A percentile compares a stretch with the other conserved stretches of the same genome.
Conservation (phyloP, 2,329 filamentous ascomycete species). For the Zymoseptoria crescenta region DNA sequence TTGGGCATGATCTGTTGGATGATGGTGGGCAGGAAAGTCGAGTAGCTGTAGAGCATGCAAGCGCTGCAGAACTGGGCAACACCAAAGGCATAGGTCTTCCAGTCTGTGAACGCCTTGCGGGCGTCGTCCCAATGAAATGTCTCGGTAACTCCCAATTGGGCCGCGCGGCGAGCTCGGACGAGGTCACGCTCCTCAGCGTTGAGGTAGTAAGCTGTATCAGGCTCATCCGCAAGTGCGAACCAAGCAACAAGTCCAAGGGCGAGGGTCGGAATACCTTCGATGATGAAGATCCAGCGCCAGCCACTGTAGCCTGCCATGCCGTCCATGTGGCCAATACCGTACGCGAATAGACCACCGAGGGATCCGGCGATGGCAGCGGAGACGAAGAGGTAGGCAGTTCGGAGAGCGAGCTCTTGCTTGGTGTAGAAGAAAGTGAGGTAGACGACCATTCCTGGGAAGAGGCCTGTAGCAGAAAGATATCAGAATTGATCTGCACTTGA, state of each 20-base stretch:
- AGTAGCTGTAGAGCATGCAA: slow-evolving; percentile 71
- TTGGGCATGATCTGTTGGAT: slow-evolving; percentile 57
- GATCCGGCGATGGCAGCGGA: slow-evolving; percentile 42
- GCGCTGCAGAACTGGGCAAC: slow-evolving; percentile 64
- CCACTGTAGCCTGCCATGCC: slow-evolving; percentile 54
- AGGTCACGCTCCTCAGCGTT: slow-evolving; percentile 52
- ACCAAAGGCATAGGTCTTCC: slow-evolving; percentile 67
- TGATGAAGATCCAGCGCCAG: slow-evolving; percentile 63
- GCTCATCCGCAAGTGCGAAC: slow-evolving; percentile 54
- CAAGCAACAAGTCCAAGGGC: slow-evolving; percentile 33
- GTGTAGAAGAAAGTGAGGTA: slow-evolving; percentile 43
- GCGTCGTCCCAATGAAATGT: slow-evolving; percentile 57
- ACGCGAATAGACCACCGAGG: slow-evolving; percentile 31
- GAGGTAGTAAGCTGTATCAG: slow-evolving; percentile 57
- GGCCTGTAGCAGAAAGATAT: slow-evolving; percentile 2
- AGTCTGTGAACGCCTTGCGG: slow-evolving; percentile 59
- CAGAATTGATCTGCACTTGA: background rate
- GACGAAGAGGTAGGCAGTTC: slow-evolving; percentile 41
- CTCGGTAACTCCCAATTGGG: slow-evolving; percentile 42
- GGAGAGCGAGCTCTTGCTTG: slow-evolving; percentile 34
- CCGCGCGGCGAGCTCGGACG: slow-evolving; percentile 42
- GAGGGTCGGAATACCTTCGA: slow-evolving; percentile 23
- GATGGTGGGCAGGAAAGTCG: slow-evolving; percentile 71
- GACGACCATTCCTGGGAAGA: slow-evolving; percentile 10
- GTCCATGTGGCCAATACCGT: slow-evolving; percentile 62